phyloP scores from a whole-genome alignment of 257 asterid genomes.

The Craterostigma plantagineum region DNA sequence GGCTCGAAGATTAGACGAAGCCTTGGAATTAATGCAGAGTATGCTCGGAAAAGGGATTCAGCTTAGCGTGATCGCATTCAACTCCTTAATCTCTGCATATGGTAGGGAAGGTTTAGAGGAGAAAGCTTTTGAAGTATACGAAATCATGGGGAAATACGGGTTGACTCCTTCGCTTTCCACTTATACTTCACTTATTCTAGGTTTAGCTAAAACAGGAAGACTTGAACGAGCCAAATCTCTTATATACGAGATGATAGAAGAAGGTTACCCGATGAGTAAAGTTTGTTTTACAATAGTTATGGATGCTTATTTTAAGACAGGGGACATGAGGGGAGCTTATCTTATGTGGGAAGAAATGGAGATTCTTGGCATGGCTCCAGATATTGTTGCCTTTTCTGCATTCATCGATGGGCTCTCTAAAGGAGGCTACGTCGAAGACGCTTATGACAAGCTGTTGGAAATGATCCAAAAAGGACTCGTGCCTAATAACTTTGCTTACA shows the following conservation, averaged over 20 bases:
- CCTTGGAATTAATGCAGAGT: conserved; percentile 33
- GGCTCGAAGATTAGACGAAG: conserved; percentile 69
- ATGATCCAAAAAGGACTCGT: conserved; percentile 54
- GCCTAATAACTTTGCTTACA: conserved; percentile 68
- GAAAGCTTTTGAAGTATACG: conserved; percentile 55
- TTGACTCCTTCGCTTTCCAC: conserved; percentile 69
- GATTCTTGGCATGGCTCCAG: conserved; percentile 56
- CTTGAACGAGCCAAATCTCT: conserved; percentile 46
- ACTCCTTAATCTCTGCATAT: conserved; percentile 61
- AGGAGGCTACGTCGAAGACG: conserved; percentile 52
- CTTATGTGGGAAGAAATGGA: conserved; percentile 72
- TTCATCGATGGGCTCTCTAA: conserved; percentile 57
- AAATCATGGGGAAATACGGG: conserved; percentile 42
- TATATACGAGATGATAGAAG: conserved; percentile 46
- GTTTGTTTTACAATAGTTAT: conserved; percentile 60
- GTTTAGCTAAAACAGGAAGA: conserved; percentile 48
- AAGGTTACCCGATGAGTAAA: conserved; percentile 41
- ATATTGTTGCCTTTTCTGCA: conserved; percentile 83
- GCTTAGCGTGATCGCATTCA: conserved; percentile 52
- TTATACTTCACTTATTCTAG: conserved; percentile 50
- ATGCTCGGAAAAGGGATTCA: conserved; percentile 70
- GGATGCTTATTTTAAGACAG: conserved; percentile 58
- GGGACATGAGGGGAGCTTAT: conserved; percentile 55
- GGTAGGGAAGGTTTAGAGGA: conserved; percentile 49
- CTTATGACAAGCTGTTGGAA: conserved; percentile 22